Base-by-base conservation (phyloP, 805 yeast species). In the Lipomyces yamanashiensis region DNA sequence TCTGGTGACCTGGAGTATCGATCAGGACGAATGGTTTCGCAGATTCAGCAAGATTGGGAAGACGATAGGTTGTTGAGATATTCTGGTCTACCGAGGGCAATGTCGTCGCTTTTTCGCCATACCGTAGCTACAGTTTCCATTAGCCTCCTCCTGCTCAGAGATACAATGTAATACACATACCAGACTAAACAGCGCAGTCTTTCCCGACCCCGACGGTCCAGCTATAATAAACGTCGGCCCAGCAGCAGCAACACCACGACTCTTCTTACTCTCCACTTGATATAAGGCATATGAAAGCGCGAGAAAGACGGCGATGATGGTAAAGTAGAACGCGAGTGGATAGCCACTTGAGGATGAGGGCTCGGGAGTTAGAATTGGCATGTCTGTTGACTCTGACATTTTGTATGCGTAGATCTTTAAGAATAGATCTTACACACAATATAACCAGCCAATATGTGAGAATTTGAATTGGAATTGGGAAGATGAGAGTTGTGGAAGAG, bases 1-100 rank as follows among this genome's bases (percentile, higher is more conserved):
- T 91, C 60, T 83, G 77, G 76, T 89, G 92, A n/a, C 98, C 97
- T 1, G 99, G 99, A 66, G 86, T 86, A 72, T 93, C 98, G 57
- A 88, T 81, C 45, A 92, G 74, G 65, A 81, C 84, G 71, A 78
- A 82, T 61, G 71, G 76, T 62, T 74, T 80, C 69, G 72, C 76
- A 54, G 67, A 77, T 8, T 65, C 73, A 3, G 75, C 73, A 1
- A 76, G 76, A 7, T 76, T 72, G 10, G 84, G 84, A n/a, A 85
- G 69, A 54, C 73, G 69, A 58, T 80, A 75, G 9, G 71, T 67
- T 7, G 74, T 77, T 6, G 76, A 75, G 28, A 72, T 61, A 70
- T 79, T 83, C n/a, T 82, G 79, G 57, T 79, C 83, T 64, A 82
- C 84, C 0, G 88, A 83, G 50, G 79, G 82, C 1, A 85, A 86